A percentile compares a stretch with the other conserved stretches of the same genome.
These are phyloP conservation scores for Penicillium simplicissimum DNA, from an alignment of 495 filamentous ascomycete genomes.

Conservation along the genomic window DNA sequence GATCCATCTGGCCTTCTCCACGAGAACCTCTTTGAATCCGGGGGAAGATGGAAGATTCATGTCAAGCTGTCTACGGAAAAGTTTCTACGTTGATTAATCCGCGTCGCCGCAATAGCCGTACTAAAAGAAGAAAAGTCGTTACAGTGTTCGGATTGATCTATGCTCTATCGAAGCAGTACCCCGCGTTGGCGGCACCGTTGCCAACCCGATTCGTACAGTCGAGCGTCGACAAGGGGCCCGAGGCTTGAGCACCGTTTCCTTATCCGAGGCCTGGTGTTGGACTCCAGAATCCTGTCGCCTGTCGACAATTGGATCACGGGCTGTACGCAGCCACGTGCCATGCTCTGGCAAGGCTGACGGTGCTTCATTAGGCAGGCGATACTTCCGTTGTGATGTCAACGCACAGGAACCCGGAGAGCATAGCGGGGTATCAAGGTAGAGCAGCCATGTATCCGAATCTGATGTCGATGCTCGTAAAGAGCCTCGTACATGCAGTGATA, in stretches of 20 bases:
- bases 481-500: conserved; percentile 15
- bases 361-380: not conserved
- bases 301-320: not conserved
- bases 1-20: not conserved
- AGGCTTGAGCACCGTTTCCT: not conserved
- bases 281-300: not conserved
- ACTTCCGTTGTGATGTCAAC: no score
- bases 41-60: not conserved
- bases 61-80: no score
- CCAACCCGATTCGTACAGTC: not conserved
- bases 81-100: no score
- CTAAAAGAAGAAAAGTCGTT: not conserved
- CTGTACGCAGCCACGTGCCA: not conserved
- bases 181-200: not conserved
- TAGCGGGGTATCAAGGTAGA: not conserved
- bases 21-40: not conserved
- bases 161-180: not conserved
- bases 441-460: not conserved
- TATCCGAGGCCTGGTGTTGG: not conserved
- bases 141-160: not conserved
- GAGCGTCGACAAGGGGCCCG: not conserved
- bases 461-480: not conserved
- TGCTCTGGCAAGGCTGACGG: not conserved
- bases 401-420: no score
- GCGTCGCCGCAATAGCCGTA: no score